A percentile compares a stretch with the other conserved stretches of the same genome.
These are phyloP conservation scores for Verticillium nonalfalfae DNA, from an alignment of 2,329 filamentous ascomycete genomes.

Conservation along the genomic window DNA sequence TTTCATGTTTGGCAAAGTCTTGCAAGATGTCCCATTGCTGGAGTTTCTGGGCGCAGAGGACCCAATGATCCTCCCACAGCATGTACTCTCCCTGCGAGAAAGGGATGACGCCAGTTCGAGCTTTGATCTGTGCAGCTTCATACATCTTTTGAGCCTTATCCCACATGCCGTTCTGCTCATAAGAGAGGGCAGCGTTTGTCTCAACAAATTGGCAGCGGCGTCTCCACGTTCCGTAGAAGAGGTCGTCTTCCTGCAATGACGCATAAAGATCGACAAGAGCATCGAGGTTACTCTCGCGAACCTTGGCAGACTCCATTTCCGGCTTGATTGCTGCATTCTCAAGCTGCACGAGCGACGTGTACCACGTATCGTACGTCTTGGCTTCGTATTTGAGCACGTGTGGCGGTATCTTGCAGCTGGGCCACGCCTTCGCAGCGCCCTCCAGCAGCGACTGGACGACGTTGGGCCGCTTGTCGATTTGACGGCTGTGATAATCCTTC, in stretches of 20 bases:
- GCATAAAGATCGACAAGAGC: slow-evolving; percentile 92
- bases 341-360: slow-evolving; percentile 83
- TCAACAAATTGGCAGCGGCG: slow-evolving; percentile 93
- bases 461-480: slow-evolving; percentile 92
- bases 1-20: slow-evolving; percentile 98
- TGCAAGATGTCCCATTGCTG: slow-evolving; percentile 98
- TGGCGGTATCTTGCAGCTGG: slow-evolving; percentile 85
- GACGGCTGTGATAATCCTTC: slow-evolving; percentile 90
- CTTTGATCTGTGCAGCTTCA: slow-evolving; percentile 94
- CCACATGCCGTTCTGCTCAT: slow-evolving; percentile 99
- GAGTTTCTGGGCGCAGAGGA: slow-evolving; percentile 93
- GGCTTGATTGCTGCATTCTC: slow-evolving; percentile 85
- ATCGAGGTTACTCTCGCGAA: slow-evolving; percentile 92
- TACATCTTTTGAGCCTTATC: slow-evolving; percentile 97
- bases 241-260: slow-evolving; percentile 84
- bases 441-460: slow-evolving; percentile 90
- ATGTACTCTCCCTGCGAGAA: slow-evolving; percentile 98
- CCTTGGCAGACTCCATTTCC: slow-evolving; percentile 72
- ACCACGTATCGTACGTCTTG: slow-evolving; percentile 94
- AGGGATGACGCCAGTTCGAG: slow-evolving; percentile 88
- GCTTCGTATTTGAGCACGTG: slow-evolving; percentile 95
- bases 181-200: slow-evolving; percentile 93
- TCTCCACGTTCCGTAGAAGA: slow-evolving; percentile 97
- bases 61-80: slow-evolving; percentile 99
- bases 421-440: slow-evolving; percentile 76